A percentile compares a stretch with the other conserved stretches of the same genome.
Evolutionary conservation across 169 alveolate genomes (phyloP).

Genomic region (Amoebophrya sp.): DNA sequence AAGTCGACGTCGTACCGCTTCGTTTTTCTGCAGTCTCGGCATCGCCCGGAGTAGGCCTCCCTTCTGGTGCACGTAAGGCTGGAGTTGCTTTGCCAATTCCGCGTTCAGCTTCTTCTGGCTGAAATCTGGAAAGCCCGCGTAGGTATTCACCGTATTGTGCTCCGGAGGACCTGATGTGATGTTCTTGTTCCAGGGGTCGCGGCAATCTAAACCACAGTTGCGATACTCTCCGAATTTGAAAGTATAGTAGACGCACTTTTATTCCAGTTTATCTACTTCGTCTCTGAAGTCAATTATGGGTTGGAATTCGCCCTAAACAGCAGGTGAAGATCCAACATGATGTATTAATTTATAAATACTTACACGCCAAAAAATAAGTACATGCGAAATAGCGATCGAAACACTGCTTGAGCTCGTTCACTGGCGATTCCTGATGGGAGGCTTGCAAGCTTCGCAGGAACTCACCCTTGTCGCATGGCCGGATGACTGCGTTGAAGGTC

Average conservation of each 20-base stretch:
- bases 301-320: too few relatives aligned
- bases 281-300: too few relatives aligned
- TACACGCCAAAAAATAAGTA: neutral
- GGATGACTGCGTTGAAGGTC: neutral
- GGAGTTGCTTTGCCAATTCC: neutral
- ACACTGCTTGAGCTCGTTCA: neutral
- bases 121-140: neutral
- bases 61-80: neutral
- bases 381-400: neutral
- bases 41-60: neutral
- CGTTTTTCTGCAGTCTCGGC: neutral
- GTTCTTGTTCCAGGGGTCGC: too few relatives aligned
- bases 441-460: neutral
- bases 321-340: too few relatives aligned
- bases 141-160: neutral
- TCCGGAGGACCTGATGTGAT: too few relatives aligned
- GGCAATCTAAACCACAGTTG: too few relatives aligned
- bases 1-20: too few relatives aligned
- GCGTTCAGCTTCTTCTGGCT: neutral
- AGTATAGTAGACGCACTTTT: too few relatives aligned
- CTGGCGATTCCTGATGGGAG: neutral
- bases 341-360: neutral
- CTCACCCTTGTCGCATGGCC: slow-evolving; percentile 6
- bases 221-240: too few relatives aligned
- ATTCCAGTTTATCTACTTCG: too few relatives aligned